Conservation (phyloP, 768 basidiomycete genomes). For the Rubroboletus satanas region DNA sequence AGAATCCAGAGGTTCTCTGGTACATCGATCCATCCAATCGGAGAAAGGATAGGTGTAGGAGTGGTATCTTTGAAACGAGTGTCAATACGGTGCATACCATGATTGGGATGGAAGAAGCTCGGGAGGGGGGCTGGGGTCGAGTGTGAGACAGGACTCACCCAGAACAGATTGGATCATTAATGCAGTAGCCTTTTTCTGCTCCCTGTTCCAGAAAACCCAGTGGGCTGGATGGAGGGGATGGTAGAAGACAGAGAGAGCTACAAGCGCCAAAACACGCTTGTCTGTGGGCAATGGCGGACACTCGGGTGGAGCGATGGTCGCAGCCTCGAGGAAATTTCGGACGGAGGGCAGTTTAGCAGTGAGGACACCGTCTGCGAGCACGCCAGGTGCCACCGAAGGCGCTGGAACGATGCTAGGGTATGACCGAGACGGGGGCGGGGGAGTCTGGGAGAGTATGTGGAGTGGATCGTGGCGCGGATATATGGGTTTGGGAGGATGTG, state of each 20-base stretch:
- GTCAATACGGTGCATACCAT: conserved; percentile 4
- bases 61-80: conserved; percentile 20
- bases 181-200: conserved; percentile 46
- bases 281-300: conserved; percentile 40
- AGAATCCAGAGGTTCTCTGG: conserved; percentile 35
- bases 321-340: conserved; percentile 42
- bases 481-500: conserved; percentile 22
- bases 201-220: conserved; percentile 61
- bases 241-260: conserved; percentile 58
- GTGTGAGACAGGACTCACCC: conserved; percentile 38
- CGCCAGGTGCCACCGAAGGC: conserved; percentile 32
- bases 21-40: conserved; percentile 34
- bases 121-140: not conserved
- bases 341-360: conserved; percentile 49
- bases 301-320: conserved; percentile 36
- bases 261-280: conserved; percentile 48
- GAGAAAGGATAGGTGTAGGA: conserved; percentile 32
- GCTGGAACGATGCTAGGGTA: conserved; percentile 21
- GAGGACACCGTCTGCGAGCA: conserved; percentile 38
- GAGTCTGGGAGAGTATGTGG: conserved; percentile 23
- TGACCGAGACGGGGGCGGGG: conserved; percentile 18
- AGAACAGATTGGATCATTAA: conserved; percentile 50
- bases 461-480: conserved; percentile 34
- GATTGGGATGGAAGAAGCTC: conserved; percentile 1
- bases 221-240: conserved; percentile 52